These are phyloP conservation scores for Podospora conica DNA, from an alignment of 495 filamentous ascomycete species.

Conservation along the genomic window DNA sequence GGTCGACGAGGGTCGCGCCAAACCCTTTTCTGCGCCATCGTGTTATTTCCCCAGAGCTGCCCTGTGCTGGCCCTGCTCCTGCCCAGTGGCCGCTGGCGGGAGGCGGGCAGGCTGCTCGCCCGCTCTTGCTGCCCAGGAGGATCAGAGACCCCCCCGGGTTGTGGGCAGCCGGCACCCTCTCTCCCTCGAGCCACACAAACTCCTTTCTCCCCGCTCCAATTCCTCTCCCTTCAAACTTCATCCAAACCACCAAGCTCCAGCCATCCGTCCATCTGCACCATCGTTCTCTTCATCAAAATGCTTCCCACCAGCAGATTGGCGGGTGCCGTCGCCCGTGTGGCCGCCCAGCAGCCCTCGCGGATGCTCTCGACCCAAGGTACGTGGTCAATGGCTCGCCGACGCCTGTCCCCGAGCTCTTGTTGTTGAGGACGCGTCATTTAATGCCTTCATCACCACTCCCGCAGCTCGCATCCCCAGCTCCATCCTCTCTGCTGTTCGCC, in stretches of 20 bases:
- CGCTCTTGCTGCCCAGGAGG: neutral
- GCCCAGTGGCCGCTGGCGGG: too few species aligned
- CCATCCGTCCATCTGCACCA: slow-evolving; percentile 3
- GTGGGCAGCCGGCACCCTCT: neutral
- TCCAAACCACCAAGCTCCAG: neutral
- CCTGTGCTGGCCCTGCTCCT: too few species aligned
- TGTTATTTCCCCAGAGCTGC: neutral
- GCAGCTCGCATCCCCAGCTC: slow-evolving; percentile 26
- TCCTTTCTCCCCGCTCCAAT: neutral
- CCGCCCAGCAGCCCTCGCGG: slow-evolving; percentile 18
- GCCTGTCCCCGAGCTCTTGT: slow-evolving; percentile 4
- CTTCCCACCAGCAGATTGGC: slow-evolving; percentile 19
- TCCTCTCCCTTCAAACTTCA: slow-evolving; percentile 1
- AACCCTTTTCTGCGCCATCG: neutral
- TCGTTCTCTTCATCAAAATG: slow-evolving; percentile 13
- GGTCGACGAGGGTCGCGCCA: neutral
- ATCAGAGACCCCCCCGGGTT: neutral
- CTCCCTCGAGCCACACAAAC: neutral
- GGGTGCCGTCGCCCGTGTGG: slow-evolving; percentile 20
- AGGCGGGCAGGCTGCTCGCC: too few species aligned
- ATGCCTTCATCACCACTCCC: neutral
- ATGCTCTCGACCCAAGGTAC: slow-evolving; percentile 22
- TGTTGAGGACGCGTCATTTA: slow-evolving; percentile 4
- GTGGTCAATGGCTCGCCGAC: slow-evolving; percentile 8
- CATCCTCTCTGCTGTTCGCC: slow-evolving; percentile 18